Evolutionary conservation across 768 basidiomycete species (phyloP).

Genomic region (Hericium coralloides): DNA sequence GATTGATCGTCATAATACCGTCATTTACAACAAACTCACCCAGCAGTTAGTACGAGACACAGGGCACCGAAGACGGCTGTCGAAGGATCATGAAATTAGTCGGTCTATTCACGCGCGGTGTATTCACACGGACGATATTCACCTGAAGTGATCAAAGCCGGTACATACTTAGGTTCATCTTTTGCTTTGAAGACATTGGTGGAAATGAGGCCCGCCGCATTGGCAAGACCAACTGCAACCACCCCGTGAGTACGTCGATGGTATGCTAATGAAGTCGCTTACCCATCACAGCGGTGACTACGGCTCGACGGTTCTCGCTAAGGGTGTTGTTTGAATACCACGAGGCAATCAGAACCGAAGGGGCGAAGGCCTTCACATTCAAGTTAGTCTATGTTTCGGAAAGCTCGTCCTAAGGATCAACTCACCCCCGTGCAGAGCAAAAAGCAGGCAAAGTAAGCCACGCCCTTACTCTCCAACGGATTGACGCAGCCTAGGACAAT

Average conservation of each 20-base stretch:
- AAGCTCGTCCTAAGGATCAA: background rate
- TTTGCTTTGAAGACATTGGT: slow-evolving; percentile 43
- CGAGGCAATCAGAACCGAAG: background rate
- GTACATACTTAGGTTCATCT: slow-evolving; percentile 42
- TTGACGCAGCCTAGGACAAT: background rate
- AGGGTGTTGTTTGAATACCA: background rate
- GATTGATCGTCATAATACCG: background rate
- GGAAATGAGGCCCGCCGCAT: slow-evolving; percentile 34
- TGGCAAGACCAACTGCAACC: background rate
- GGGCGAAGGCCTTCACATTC: background rate
- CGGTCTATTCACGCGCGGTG: too few species aligned
- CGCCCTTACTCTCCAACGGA: background rate
- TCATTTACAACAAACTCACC: slow-evolving; percentile 17
- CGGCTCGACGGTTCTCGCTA: background rate
- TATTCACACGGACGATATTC: background rate
- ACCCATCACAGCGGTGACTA: background rate
- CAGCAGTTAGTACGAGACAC: slow-evolving; percentile 33
- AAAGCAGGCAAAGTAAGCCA: background rate
- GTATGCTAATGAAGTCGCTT: background rate
- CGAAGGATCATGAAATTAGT: too few species aligned
- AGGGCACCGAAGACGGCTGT: slow-evolving; percentile 38
- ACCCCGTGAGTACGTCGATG: background rate
- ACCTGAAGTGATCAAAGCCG: slow-evolving; percentile 41
- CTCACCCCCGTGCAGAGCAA: background rate
- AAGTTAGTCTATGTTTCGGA: too few species aligned